These are phyloP conservation scores for Neopestalotiopsis sp. DNA, from an alignment of 2,329 filamentous ascomycete species.

Conservation along the genomic window DNA sequence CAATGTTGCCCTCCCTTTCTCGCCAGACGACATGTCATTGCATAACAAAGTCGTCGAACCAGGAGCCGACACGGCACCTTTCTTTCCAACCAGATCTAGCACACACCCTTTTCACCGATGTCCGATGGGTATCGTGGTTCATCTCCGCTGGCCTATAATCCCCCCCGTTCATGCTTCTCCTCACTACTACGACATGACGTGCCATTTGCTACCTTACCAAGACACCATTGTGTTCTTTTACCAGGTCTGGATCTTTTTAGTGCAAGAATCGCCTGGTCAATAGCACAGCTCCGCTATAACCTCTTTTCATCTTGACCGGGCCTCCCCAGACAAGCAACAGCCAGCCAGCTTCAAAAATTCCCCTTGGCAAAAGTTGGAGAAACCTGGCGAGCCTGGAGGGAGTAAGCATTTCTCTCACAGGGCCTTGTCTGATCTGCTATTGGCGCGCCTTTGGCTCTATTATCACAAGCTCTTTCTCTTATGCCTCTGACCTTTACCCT, in stretches of 20 bases:
- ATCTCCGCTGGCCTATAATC: not conserved
- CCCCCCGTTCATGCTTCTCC: not conserved
- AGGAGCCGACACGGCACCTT: too few species aligned
- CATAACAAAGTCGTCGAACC: too few species aligned
- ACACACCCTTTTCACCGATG: not conserved
- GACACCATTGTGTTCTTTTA: too few species aligned
- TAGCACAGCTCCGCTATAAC: not conserved
- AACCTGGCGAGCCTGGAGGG: not conserved
- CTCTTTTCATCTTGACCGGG: not conserved
- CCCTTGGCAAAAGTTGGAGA: not conserved
- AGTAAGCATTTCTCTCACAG: too few species aligned
- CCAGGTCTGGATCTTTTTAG: not conserved
- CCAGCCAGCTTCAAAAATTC: not conserved
- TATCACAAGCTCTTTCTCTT: not conserved
- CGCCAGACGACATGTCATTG: too few species aligned
- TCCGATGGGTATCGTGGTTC: not conserved
- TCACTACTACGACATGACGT: constrained; percentile 1
- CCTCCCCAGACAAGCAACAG: not conserved
- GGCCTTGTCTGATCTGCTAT: not conserved
- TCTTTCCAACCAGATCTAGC: not conserved
- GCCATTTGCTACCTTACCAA: not conserved
- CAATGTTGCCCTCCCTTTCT: too few species aligned
- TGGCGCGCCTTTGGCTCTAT: not conserved
- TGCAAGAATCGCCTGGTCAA: not conserved
- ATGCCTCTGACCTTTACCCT: not conserved